phyloP scores from a whole-genome alignment of 306 rosid species.

The Pterocarpus macrocarpus region DNA sequence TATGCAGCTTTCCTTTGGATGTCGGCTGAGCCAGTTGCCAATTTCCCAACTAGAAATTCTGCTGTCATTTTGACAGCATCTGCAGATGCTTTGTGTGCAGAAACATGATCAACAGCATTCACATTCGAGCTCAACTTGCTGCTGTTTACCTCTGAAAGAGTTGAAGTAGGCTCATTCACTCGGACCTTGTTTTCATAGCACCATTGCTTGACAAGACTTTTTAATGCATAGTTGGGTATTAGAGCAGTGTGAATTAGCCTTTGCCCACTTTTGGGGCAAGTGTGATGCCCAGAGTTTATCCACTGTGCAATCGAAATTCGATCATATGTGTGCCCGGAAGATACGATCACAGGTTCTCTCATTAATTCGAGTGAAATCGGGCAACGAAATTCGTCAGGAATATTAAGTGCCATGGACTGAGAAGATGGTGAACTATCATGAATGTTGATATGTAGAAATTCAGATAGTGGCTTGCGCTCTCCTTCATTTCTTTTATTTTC shows the following conservation, averaged over 20 bases:
- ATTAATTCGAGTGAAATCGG: slow-evolving; percentile 80
- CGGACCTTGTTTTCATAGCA: slow-evolving; percentile 71
- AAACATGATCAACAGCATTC: slow-evolving; percentile 68
- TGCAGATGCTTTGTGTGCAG: slow-evolving; percentile 67
- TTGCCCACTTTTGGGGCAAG: slow-evolving; percentile 93
- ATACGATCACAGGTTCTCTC: slow-evolving; percentile 74
- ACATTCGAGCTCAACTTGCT: slow-evolving; percentile 48
- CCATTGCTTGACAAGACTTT: slow-evolving; percentile 88
- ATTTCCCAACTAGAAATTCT: slow-evolving; percentile 91
- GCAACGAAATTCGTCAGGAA: slow-evolving; percentile 79
- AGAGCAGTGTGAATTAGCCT: slow-evolving; percentile 89
- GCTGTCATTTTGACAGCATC: slow-evolving; percentile 94
- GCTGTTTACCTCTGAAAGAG: slow-evolving; percentile 56
- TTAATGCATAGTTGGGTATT: slow-evolving; percentile 88
- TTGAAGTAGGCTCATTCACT: slow-evolving; percentile 45
- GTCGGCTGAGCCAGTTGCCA: slow-evolving; percentile 89
- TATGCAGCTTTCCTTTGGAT: slow-evolving; percentile 92
- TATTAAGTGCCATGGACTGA: slow-evolving; percentile 47
- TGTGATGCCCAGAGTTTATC: slow-evolving; percentile 92
- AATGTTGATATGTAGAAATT: slow-evolving; percentile 28
- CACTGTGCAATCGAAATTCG: slow-evolving; percentile 79
- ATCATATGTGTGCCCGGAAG: slow-evolving; percentile 87
- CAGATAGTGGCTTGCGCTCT: slow-evolving; percentile 43
- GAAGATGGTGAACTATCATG: slow-evolving; percentile 57
- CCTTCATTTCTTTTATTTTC: slow-evolving; percentile 47